Evolutionary conservation across 139 green algal genomes (phyloP).

Genomic region (Haematococcus sp.): DNA sequence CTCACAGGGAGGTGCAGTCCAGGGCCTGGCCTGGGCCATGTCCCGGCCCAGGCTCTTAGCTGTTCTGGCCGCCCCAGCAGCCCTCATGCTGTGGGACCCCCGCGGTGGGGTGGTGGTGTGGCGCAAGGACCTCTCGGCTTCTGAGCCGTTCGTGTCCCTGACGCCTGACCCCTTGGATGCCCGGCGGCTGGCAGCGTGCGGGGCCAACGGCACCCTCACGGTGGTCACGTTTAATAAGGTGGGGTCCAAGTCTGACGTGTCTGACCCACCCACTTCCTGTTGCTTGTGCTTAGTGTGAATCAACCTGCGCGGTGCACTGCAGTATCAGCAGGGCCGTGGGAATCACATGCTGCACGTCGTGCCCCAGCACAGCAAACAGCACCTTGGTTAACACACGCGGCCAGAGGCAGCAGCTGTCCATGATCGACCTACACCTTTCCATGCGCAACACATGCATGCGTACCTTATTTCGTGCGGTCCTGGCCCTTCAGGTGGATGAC

Average conservation of each 20-base stretch:
- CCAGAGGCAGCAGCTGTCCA: no score
- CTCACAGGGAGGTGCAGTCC: slow-evolving; percentile 24
- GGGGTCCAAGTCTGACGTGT: no score
- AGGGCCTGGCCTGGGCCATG: slow-evolving; percentile 67
- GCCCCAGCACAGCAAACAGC: no score
- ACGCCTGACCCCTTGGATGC: slow-evolving; percentile 62
- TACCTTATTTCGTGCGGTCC: no score
- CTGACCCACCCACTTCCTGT: no score
- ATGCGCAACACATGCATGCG: no score
- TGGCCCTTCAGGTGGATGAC: slow-evolving; percentile 20
- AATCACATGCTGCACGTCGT: no score
- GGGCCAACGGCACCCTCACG: slow-evolving; percentile 48
- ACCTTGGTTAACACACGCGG: no score
- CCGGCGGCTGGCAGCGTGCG: slow-evolving; percentile 54
- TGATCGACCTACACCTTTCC: no score
- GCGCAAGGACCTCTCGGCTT: slow-evolving; percentile 31
- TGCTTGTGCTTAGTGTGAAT: no score
- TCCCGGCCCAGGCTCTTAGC: slow-evolving; percentile 49
- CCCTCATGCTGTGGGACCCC: slow-evolving; percentile 79
- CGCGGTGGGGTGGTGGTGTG: slow-evolving; percentile 42
- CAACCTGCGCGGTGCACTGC: no score
- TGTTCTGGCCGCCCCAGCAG: slow-evolving; percentile 58
- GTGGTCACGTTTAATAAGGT: slow-evolving; percentile 45
- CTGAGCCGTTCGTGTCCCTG: slow-evolving; percentile 48
- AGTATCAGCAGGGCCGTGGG: no score